Base-by-base conservation (phyloP, 768 basidiomycete species). In the Suillus brevipes region DNA sequence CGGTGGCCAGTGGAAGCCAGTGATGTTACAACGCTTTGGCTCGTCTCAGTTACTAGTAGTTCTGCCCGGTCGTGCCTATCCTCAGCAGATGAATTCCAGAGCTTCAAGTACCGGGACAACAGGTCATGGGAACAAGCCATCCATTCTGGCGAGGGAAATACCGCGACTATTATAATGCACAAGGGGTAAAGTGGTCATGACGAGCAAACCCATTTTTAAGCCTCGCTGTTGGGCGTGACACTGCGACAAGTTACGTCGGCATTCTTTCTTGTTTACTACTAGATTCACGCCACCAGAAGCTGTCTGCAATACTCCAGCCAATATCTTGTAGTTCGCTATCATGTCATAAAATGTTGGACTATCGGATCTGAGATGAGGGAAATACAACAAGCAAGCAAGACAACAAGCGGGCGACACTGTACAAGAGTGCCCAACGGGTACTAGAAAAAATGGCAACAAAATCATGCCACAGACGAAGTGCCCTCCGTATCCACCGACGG, bases 401-500 rank as follows among this genome's bases (percentile, higher is more conserved):
- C 57, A 42, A 42, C 38, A 59, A 59, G 18, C n/a, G 14, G 45
- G 20, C 23, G 57, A 59, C 20, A 31, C 25, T 49, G 31, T 23
- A 28, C 3, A 52, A 16, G 34, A 23, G 20, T 43, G 25, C 37
- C 49, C 36, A 36, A 63, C n/a, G 47, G 23, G 25, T 56, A 34
- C 38, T 38, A 3, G 28, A 36, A 60, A 25, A 58, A 18, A 25
- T 55, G 36, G 20, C 14, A 34, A 40, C 14, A 66, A 58, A 20
- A 55, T 60, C 50, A 65, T 40, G 67, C 64, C 38, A 72, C 67
- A 28, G 80, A 82, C 9, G 80, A 80, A 23, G 78, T 77, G 6
- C 69, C 73, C 65, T 94, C 91, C 10, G 86, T 85, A 71, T 95
- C 93, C 42, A 95, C 92, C 2, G 88, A 85, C 1, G 93, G 93